Evolutionary conservation across 2,329 filamentous ascomycete genomes (phyloP).

Genomic region (Fusarium neocosmosporiellum): DNA sequence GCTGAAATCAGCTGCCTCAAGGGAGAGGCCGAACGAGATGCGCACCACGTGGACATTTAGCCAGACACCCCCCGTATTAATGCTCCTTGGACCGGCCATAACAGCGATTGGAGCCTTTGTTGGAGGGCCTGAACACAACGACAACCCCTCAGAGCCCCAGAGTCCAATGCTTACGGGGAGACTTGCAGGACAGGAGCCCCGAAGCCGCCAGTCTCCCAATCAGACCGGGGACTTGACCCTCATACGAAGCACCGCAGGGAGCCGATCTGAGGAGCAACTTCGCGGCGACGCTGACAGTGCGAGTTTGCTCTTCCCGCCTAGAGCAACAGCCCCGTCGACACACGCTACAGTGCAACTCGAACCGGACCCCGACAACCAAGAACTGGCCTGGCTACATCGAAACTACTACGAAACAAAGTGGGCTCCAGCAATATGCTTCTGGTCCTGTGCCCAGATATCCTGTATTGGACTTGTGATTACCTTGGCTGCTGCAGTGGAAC

Average conservation of each 20-base stretch:
- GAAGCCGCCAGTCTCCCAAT: not conserved
- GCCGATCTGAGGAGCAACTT: not conserved
- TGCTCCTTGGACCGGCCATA: slow-evolving; percentile 6
- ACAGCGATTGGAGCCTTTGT: not conserved
- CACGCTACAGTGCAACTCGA: not conserved
- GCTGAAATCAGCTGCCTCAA: too few relatives aligned
- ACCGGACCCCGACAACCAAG: not conserved
- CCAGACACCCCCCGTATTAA: not conserved
- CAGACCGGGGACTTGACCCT: not conserved
- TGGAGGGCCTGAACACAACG: not conserved
- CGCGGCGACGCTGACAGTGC: not conserved
- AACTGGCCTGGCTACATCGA: not conserved
- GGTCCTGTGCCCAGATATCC: not conserved
- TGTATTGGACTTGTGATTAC: too few relatives aligned
- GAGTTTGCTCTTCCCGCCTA: not conserved
- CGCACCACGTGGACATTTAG: slow-evolving; percentile 9
- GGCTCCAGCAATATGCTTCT: not conserved
- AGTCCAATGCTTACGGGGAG: not conserved
- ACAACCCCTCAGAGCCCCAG: not conserved
- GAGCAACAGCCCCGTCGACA: too few relatives aligned
- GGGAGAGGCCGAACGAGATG: too few relatives aligned
- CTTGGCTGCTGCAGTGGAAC: not conserved
- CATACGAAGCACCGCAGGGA: not conserved
- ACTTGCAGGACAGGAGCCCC: not conserved
- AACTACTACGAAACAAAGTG: not conserved